Conservation (phyloP, 2,329 filamentous ascomycete genomes). For the Beauveria sp. region DNA sequence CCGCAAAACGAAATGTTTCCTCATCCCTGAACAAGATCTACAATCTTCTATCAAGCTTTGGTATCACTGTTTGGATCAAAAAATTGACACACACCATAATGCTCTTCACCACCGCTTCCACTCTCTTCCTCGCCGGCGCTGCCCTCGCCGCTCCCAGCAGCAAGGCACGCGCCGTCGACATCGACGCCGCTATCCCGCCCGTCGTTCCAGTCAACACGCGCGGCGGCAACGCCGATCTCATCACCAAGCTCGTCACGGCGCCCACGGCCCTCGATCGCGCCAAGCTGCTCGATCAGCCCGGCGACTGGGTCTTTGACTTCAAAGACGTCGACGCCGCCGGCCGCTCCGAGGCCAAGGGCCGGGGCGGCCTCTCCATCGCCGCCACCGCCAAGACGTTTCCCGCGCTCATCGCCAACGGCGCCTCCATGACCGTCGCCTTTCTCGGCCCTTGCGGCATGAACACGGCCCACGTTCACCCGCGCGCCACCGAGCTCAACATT, state of each 20-base stretch:
- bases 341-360: constrained; percentile 17
- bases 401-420: constrained; percentile 40
- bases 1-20: neutral
- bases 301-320: constrained; percentile 38
- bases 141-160: constrained; percentile 12
- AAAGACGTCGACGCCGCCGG: constrained; percentile 17
- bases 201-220: constrained; percentile 23
- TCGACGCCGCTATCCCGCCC: constrained; percentile 19
- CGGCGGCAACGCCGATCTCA: constrained; percentile 20
- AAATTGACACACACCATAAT: neutral
- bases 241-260: constrained; percentile 22
- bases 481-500: constrained; percentile 40
- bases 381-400: constrained; percentile 42
- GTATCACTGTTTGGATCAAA: no score
- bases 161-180: constrained; percentile 4
- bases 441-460: constrained; percentile 43
- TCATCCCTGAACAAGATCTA: constrained; percentile 2
- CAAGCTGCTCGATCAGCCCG: constrained; percentile 25
- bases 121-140: constrained; percentile 13
- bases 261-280: constrained; percentile 25
- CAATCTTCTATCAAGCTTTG: neutral
- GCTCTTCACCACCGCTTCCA: constrained; percentile 12
- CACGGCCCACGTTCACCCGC: constrained; percentile 41
- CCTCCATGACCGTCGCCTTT: constrained; percentile 41
- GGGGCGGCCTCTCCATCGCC: constrained; percentile 30